Base-by-base conservation (phyloP, 2,329 filamentous ascomycete genomes). In the Endoconidiophora laricicola region DNA sequence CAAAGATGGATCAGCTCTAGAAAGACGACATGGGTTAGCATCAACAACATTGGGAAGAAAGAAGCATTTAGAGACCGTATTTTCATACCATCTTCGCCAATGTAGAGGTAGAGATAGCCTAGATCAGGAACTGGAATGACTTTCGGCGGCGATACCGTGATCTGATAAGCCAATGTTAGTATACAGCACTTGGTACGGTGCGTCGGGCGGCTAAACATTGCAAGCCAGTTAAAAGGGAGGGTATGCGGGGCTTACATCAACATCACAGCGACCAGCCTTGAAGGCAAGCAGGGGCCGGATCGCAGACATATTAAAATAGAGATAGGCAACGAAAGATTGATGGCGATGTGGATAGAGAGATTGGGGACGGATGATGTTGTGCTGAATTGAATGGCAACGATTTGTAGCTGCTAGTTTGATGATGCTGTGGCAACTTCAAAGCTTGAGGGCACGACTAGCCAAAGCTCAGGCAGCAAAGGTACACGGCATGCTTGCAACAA, bases 1-100 rank as follows among this genome's bases (percentile, higher is more conserved):
- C 88, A 95, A 69, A 98, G 94, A 69, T 95, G 88, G 54, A 94
- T 74, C 54, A 98, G 76, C 48, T 95, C 83, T 87, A 56, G 24
- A 14, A 36, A 16, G 12, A 39, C n/a, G 26, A 24, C 38, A 23
- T 49, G 44, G 55, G 46, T 49, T 46, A 50, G 49, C 12, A 36
- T 20, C 24, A 6, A 10, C 29, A 10, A 33, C 12, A 33, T 18
- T 18, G 16, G 16, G 29, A 7, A 33, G 12, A 7, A 33, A 7
- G 12, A 12, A 12, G 29, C 29, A 10, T 12, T 6, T 9, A 33
- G 29, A 12, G 29, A 6, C 9, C 3, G 29, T 5, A 41, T 26
- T 3, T 22, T 14, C 44, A 52, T 61, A 82, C 81, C 90, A 80
- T 95, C 90, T 72, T 94, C 88, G 18, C 52, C 48, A 47, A 75